phyloP scores from a whole-genome alignment of 371 early-diverging fungal species.

The Mucor saturninus region DNA sequence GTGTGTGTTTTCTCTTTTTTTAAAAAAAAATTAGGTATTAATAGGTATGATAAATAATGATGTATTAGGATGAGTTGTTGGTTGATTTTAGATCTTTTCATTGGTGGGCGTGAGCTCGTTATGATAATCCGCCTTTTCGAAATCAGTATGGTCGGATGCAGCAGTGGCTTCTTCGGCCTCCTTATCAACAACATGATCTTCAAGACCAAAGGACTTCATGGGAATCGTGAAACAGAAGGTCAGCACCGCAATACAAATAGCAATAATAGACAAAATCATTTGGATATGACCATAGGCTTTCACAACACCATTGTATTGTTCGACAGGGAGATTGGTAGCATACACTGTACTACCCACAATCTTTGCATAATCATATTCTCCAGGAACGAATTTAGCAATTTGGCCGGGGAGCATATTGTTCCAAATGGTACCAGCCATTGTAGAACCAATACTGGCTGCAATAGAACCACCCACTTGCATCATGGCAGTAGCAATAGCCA shows the following conservation, averaged over 20 bases:
- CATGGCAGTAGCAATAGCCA: constrained; percentile 45
- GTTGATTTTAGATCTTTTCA: too few relatives aligned
- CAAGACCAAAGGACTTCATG: constrained; percentile 48
- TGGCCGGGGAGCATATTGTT: constrained; percentile 42
- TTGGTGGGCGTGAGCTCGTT: not conserved
- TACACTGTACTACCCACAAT: constrained; percentile 35
- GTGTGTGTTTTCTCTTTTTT: too few relatives aligned
- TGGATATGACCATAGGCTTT: constrained; percentile 39
- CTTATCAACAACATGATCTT: constrained; percentile 10
- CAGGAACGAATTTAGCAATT: constrained; percentile 42
- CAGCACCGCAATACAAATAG: constrained; percentile 34
- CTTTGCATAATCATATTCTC: constrained; percentile 35
- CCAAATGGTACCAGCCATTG: constrained; percentile 48
- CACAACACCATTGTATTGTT: constrained; percentile 38
- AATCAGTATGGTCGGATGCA: not conserved
- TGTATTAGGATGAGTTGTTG: too few relatives aligned
- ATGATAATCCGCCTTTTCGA: not conserved
- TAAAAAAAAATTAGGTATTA: not conserved
- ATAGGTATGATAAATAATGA: not conserved
- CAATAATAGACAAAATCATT: constrained; percentile 36
- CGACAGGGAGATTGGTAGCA: constrained; percentile 30
- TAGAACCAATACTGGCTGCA: constrained; percentile 43
- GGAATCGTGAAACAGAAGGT: constrained; percentile 39
- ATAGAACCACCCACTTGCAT: constrained; percentile 44
- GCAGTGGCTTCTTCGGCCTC: not conserved